phyloP scores from a whole-genome alignment of 495 filamentous ascomycete genomes.

The Neurospora discreta region DNA sequence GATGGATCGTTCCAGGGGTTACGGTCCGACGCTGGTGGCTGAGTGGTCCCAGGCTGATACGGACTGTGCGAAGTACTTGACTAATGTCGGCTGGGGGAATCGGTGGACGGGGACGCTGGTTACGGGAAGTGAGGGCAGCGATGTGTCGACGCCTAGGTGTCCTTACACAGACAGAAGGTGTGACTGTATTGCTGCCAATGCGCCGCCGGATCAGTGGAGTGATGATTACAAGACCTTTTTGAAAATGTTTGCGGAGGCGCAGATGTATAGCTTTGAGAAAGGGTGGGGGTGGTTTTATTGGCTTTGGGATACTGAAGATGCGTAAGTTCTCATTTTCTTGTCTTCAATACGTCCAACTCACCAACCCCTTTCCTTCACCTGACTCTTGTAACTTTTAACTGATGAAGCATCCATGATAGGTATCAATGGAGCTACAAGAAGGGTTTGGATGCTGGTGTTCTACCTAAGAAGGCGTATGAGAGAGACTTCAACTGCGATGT shows the following conservation, averaged over 20 bases:
- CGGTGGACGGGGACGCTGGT: conserved; percentile 77
- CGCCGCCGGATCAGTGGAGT: conserved; percentile 54
- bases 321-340: conserved; percentile 13
- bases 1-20: conserved; percentile 65
- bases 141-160: conserved; percentile 55
- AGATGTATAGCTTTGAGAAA: conserved; percentile 85
- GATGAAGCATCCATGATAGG: conserved; percentile 50
- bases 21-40: conserved; percentile 92
- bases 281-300: conserved; percentile 98
- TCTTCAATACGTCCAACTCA: neutral
- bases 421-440: conserved; percentile 91
- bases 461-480: conserved; percentile 70
- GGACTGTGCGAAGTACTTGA: conserved; percentile 80
- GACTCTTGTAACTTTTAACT: conserved; percentile 11
- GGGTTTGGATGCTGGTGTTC: conserved; percentile 69
- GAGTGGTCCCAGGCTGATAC: conserved; percentile 99
- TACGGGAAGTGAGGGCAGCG: conserved; percentile 42
- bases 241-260: conserved; percentile 81
- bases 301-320: conserved; percentile 53
- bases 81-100: conserved; percentile 78
- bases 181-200: conserved; percentile 66
- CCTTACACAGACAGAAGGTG: conserved; percentile 54
- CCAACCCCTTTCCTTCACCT: neutral
- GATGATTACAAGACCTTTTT: conserved; percentile 75
- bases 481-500: conserved; percentile 64